Conservation (phyloP, 345 rosid genomes). For the Cardiospermum halicacabum region DNA sequence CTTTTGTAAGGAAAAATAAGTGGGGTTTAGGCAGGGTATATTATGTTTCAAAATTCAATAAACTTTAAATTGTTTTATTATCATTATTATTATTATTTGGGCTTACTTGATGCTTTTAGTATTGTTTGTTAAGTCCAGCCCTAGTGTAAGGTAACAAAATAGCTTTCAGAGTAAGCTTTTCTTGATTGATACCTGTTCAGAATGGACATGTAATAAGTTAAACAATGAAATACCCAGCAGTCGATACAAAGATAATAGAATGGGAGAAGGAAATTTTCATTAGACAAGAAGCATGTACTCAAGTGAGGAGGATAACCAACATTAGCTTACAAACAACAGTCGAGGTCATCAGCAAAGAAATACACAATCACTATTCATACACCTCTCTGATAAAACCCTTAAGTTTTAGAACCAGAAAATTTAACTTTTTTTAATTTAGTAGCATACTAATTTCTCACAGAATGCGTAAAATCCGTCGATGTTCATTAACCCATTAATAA, state of each 20-base stretch:
- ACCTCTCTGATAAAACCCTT: not conserved
- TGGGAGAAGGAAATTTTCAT: not conserved
- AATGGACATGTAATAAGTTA: too few relatives aligned
- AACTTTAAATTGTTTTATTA: too few relatives aligned
- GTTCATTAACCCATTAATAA: not conserved
- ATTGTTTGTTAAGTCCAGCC: too few relatives aligned
- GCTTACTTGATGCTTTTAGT: too few relatives aligned
- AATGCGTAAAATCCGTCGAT: not conserved
- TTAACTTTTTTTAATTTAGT: not conserved
- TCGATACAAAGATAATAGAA: slow-evolving; percentile 32
- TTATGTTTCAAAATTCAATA: too few relatives aligned
- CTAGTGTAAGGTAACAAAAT: too few relatives aligned
- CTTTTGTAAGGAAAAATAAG: too few relatives aligned
- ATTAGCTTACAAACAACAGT: not conserved
- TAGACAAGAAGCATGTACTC: not conserved
- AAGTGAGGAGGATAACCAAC: not conserved
- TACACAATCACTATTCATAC: not conserved
- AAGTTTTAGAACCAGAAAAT: not conserved
- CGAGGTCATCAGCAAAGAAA: not conserved
- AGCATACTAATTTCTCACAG: not conserved
- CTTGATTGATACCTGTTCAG: too few relatives aligned
- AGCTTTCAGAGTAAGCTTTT: too few relatives aligned
- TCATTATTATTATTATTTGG: too few relatives aligned
- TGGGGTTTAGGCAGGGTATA: too few relatives aligned
- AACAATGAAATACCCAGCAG: too few relatives aligned